Percentiles rank a stretch among this genome's conserved stretches.
Evolutionary conservation across 164 flowering plant species (phyloP).

Genomic region (Vitis vinifera): DNA sequence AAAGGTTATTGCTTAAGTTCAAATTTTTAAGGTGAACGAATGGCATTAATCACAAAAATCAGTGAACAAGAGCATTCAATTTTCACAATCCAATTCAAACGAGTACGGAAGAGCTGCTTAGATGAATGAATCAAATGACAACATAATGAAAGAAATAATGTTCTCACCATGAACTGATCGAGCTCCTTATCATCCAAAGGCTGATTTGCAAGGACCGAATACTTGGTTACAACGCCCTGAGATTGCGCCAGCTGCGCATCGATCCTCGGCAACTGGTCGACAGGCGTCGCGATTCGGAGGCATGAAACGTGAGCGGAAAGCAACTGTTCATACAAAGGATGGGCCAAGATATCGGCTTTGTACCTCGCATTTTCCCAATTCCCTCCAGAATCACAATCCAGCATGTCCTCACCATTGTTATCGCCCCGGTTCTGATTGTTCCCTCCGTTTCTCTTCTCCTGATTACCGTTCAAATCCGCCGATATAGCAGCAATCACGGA

Average conservation of each 20-base stretch:
- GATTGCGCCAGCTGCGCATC: conserved; percentile 81
- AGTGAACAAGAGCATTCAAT: neutral
- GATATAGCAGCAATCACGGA: neutral
- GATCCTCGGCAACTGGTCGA: conserved; percentile 83
- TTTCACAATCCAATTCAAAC: neutral
- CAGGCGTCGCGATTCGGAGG: conserved; percentile 83
- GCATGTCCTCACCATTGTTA: conserved; percentile 17
- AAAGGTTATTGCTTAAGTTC: neutral
- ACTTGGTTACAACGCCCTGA: conserved; percentile 65
- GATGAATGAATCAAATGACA: neutral
- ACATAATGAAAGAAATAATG: neutral
- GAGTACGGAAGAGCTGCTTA: neutral
- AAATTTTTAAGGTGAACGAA: neutral
- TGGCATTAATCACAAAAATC: neutral
- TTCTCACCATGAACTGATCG: conserved; percentile 79
- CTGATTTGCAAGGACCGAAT: conserved; percentile 41
- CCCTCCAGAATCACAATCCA: conserved; percentile 8
- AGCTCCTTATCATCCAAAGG: conserved; percentile 68
- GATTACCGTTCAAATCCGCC: neutral
- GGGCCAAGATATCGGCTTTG: conserved; percentile 68
- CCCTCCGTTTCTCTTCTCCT: conserved; percentile 1
- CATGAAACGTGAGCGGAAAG: conserved; percentile 84
- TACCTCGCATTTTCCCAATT: conserved; percentile 52
- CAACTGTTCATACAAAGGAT: conserved; percentile 78
- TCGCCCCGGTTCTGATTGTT: neutral